These are phyloP conservation scores for Colletotrichum kahawae DNA, from an alignment of 2,329 filamentous ascomycete species.

Conservation along the genomic window DNA sequence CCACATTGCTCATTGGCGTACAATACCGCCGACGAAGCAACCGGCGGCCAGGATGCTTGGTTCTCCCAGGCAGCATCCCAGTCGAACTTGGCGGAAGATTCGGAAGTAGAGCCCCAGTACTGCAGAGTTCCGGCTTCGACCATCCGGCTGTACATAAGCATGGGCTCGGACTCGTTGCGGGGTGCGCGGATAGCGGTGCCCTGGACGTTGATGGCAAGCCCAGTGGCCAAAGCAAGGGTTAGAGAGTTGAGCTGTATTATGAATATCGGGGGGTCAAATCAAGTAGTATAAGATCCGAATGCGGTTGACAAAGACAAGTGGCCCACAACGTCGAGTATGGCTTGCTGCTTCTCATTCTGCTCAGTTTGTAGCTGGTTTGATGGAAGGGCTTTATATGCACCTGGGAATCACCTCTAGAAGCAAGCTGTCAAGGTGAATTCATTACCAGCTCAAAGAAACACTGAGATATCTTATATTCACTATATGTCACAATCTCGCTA, in stretches of 20 bases:
- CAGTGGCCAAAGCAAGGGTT: background rate
- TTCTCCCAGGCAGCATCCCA: background rate
- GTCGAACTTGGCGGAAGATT: background rate
- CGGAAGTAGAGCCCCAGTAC: background rate
- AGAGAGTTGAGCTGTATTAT: background rate
- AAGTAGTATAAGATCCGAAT: background rate
- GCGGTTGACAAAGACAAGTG: background rate
- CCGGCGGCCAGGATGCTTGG: background rate
- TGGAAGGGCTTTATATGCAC: background rate
- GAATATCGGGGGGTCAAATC: background rate
- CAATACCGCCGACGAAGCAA: background rate
- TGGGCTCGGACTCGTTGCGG: background rate
- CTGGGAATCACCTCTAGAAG: background rate
- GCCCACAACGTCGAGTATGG: background rate
- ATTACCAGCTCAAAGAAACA: background rate
- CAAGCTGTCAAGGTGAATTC: background rate
- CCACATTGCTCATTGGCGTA: background rate
- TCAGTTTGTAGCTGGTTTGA: background rate
- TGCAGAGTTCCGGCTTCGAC: background rate
- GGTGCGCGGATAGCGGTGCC: background rate
- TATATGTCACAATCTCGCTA: background rate
- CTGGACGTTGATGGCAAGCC: background rate
- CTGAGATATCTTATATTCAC: accelerated
- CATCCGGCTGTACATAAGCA: background rate
- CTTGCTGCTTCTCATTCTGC: background rate